Base-by-base conservation (phyloP, 208 protist genomes). In the Strigomonas culicis region DNA sequence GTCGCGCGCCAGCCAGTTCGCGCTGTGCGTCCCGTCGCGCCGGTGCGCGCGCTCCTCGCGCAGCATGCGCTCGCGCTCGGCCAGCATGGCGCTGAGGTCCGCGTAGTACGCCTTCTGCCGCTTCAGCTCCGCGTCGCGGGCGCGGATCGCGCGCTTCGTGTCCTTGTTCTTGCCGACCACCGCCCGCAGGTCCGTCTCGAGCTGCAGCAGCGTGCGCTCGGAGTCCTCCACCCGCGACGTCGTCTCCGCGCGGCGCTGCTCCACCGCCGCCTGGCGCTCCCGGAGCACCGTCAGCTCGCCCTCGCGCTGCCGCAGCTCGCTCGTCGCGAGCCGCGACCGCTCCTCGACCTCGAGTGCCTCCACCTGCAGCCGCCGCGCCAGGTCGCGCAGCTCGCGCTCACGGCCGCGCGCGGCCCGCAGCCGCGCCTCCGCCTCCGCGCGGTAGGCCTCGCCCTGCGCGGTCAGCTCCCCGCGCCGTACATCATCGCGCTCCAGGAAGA, bases 51-150 rank as follows among this genome's bases (percentile, higher is more conserved):
- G 80, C 68, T 90, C 84, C 49, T 70, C 65, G n/a, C 52, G 44
- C 52, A 94, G 71, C 63, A 86, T 79, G 27, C 51, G 60, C 36
- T 90, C 74, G n/a, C 83, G 70, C 72, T 90, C 77, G 30, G 74
- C 77, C 15, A 94, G 66, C 61, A 90, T 59, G 62, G 83, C 86
- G 32, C 68, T 69, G 7, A 94, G 70, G 55, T 90, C 79, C 30
- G 77, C 22, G 70, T 92, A 85, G 58, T 81, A 80, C 53, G 51
- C 28, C 50, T 80, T 73, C 58, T 86, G 79, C 32, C 75, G 74
- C 59, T 82, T 59, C 10, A 88, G 60, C 61, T 84, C 80, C 19
- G 65, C 75, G 17, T 91, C 78, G 50, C 67, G 59, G 19, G 74
- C 22, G 65, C 74, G 10, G 55, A 90, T 88, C 44, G 59, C 50